Evolutionary conservation across 257 asterid species (phyloP).

Genomic region (Gentiana straminea): DNA sequence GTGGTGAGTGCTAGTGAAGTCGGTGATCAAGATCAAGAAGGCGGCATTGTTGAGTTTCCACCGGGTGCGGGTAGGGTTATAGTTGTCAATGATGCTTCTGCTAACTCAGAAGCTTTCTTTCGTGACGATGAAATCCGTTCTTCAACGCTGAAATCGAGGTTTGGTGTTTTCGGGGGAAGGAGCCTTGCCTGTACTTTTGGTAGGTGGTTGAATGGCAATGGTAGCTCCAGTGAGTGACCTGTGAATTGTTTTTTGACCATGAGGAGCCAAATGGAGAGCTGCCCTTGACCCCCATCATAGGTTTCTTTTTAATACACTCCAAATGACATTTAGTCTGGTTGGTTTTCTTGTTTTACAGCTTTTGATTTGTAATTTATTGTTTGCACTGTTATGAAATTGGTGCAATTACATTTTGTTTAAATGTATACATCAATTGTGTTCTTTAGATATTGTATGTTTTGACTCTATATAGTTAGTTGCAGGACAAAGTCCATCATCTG

Average conservation of each 20-base stretch:
- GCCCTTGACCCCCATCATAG: slow-evolving; percentile 9
- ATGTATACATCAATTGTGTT: too few relatives aligned
- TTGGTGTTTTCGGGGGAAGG: slow-evolving; percentile 45
- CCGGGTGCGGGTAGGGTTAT: slow-evolving; percentile 16
- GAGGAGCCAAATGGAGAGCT: slow-evolving; percentile 1
- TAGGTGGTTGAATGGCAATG: slow-evolving; percentile 40
- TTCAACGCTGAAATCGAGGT: slow-evolving; percentile 28
- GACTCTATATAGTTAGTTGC: too few relatives aligned
- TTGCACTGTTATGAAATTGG: not conserved
- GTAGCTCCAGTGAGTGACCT: slow-evolving; percentile 25
- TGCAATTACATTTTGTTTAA: slow-evolving; percentile 1
- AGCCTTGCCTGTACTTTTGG: slow-evolving; percentile 50
- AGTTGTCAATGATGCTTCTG: slow-evolving; percentile 8
- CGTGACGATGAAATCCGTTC: slow-evolving; percentile 29
- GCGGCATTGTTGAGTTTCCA: slow-evolving; percentile 38
- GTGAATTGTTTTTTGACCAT: slow-evolving; percentile 10
- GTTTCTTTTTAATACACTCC: slow-evolving; percentile 2
- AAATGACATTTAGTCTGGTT: too few relatives aligned
- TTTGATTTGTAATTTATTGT: not conserved
- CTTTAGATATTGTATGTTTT: too few relatives aligned
- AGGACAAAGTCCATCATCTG: too few relatives aligned
- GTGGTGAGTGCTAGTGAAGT: slow-evolving; percentile 43
- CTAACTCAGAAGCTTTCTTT: slow-evolving; percentile 21
- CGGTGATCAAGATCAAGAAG: slow-evolving; percentile 26
- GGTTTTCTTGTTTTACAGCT: too few relatives aligned